Evolutionary conservation across 164 flowering plant genomes (phyloP).

Genomic region (Berberis thunbergii): DNA sequence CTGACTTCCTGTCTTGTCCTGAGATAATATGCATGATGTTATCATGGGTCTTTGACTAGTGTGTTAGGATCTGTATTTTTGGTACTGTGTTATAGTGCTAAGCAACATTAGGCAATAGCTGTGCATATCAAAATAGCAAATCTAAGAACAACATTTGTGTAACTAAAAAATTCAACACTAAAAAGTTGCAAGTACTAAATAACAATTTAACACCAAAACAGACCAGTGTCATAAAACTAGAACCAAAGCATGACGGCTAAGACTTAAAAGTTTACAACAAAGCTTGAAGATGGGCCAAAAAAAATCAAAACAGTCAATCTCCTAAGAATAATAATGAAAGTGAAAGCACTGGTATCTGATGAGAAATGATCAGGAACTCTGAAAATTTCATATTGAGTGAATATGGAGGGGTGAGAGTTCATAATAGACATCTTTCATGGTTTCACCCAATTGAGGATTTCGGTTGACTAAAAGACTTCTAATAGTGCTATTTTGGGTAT

Average conservation of each 20-base stretch:
- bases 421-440: not conserved
- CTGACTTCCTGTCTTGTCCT: not conserved
- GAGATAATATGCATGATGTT: not conserved
- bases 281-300: not conserved
- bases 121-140: no score
- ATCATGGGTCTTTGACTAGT: not conserved
- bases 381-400: no score
- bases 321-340: no score
- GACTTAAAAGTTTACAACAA: not conserved
- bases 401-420: not conserved
- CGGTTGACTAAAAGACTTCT: not conserved
- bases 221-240: no score
- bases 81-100: not conserved
- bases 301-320: not conserved
- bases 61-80: not conserved
- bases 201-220: no score
- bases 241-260: not conserved
- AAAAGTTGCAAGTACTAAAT: no score
- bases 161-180: no score
- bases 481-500: no score
- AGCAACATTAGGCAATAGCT: not conserved
- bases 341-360: not conserved
- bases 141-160: no score
- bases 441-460: not conserved
- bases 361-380: not conserved